A percentile compares a stretch with the other conserved stretches of the same genome.
phyloP scores from a whole-genome alignment of 345 rosid genomes.

The Eucalyptus cloeziana region DNA sequence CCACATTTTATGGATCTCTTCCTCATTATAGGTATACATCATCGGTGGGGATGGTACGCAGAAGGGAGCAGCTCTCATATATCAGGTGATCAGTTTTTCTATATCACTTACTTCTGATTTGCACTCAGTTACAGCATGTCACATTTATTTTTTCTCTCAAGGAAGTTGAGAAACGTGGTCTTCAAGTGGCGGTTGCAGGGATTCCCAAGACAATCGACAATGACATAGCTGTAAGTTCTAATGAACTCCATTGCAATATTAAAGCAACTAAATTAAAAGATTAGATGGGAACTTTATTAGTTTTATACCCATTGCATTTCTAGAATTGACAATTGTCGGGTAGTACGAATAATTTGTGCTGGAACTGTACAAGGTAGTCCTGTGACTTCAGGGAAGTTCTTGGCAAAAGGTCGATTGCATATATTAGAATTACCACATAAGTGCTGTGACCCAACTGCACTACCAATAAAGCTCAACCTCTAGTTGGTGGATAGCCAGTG shows the following conservation, averaged over 20 bases:
- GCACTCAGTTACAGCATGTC: background rate
- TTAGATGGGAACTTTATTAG: background rate
- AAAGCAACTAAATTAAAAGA: background rate
- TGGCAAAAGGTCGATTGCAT: background rate
- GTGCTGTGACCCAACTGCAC: background rate
- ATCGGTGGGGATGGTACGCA: slow-evolving; percentile 97
- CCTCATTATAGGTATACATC: slow-evolving; percentile 58
- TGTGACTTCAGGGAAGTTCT: background rate
- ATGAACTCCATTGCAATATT: background rate
- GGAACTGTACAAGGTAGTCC: background rate
- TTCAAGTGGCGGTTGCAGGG: slow-evolving; percentile 79
- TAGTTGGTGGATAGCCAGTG: background rate
- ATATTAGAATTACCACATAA: background rate
- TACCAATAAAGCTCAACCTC: background rate
- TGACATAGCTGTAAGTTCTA: slow-evolving; percentile 66
- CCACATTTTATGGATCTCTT: background rate
- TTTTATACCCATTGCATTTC: background rate
- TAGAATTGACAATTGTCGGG: background rate
- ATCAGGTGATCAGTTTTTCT: slow-evolving; percentile 34
- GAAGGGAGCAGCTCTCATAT: slow-evolving; percentile 70
- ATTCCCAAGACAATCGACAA: slow-evolving; percentile 91
- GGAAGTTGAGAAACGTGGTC: slow-evolving; percentile 90
- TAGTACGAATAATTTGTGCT: background rate
- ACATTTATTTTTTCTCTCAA: slow-evolving; percentile 12
- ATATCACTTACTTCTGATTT: background rate